These are phyloP conservation scores for Geotrichum klebahnii DNA, from an alignment of 1,139 yeast species.

Conservation along the genomic window DNA sequence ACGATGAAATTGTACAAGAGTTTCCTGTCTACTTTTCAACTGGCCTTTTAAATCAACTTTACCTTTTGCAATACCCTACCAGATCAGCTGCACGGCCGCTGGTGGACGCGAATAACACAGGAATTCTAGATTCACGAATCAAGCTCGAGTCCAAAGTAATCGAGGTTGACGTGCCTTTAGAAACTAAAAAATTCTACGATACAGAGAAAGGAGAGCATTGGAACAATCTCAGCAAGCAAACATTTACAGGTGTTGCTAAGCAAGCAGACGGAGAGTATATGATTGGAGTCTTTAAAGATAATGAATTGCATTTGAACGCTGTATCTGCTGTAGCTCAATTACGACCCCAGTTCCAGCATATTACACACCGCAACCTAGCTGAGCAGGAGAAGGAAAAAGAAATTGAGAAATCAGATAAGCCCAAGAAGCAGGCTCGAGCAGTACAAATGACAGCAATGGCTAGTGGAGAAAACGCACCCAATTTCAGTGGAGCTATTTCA, in stretches of 20 bases:
- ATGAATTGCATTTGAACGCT: constrained; percentile 60
- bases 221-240: constrained; percentile 56
- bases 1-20: constrained; percentile 74
- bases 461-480: constrained; percentile 54
- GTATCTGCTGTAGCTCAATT: constrained; percentile 68
- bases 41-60: constrained; percentile 37
- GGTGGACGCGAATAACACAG: constrained; percentile 42
- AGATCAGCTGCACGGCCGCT: constrained; percentile 52
- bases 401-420: constrained; percentile 41
- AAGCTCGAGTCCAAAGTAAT: constrained; percentile 58
- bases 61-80: constrained; percentile 69
- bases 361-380: constrained; percentile 48
- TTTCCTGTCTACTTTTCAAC: constrained; percentile 59
- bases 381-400: constrained; percentile 37
- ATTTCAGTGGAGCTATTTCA: constrained; percentile 73
- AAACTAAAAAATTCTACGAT: constrained; percentile 62
- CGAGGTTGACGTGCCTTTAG: constrained; percentile 70
- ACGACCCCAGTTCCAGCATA: constrained; percentile 74
- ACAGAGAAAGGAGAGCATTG: constrained; percentile 58
- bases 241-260: constrained; percentile 64
- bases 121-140: constrained; percentile 50
- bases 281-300: constrained; percentile 49
- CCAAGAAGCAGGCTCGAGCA: constrained; percentile 53
- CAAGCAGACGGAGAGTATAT: constrained; percentile 53
- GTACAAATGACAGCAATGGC: constrained; percentile 75